Evolutionary conservation across 2,329 filamentous ascomycete genomes (phyloP).

Genomic region (Sphaerulina populicola): DNA sequence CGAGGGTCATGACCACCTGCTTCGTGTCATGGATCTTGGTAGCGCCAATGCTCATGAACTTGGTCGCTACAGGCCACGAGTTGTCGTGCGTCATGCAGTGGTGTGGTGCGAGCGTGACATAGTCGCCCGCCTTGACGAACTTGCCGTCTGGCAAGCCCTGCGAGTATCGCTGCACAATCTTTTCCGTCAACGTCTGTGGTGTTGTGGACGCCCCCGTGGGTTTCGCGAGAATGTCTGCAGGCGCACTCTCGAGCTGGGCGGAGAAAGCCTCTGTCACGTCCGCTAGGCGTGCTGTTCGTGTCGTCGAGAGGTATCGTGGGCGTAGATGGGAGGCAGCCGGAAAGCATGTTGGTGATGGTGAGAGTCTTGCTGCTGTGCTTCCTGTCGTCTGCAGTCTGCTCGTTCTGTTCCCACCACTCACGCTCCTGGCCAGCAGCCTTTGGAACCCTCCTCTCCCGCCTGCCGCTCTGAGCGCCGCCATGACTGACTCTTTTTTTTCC

Average conservation of each 20-base stretch:
- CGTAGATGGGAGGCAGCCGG: conserved; percentile 17
- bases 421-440: conserved; percentile 18
- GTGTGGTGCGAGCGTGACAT: conserved; percentile 64
- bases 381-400: neutral
- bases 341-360: conserved; percentile 1
- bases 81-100: conserved; percentile 85
- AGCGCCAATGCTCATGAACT: conserved; percentile 77
- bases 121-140: conserved; percentile 69
- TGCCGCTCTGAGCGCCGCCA: conserved; percentile 20
- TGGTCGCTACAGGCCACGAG: conserved; percentile 63
- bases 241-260: conserved; percentile 53
- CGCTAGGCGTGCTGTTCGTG: conserved; percentile 22
- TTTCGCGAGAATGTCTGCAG: conserved; percentile 63
- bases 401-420: conserved; percentile 10
- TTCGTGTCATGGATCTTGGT: conserved; percentile 60
- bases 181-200: conserved; percentile 80
- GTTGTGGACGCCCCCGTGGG: conserved; percentile 44
- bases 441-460: conserved; percentile 18
- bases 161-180: conserved; percentile 78
- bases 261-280: conserved; percentile 51
- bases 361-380: neutral
- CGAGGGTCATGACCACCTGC: conserved; percentile 75
- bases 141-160: conserved; percentile 69
- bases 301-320: conserved; percentile 25
- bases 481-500: neutral